Conservation (phyloP, 2,329 filamentous ascomycete species). For the Furcasterigmium sp. region DNA sequence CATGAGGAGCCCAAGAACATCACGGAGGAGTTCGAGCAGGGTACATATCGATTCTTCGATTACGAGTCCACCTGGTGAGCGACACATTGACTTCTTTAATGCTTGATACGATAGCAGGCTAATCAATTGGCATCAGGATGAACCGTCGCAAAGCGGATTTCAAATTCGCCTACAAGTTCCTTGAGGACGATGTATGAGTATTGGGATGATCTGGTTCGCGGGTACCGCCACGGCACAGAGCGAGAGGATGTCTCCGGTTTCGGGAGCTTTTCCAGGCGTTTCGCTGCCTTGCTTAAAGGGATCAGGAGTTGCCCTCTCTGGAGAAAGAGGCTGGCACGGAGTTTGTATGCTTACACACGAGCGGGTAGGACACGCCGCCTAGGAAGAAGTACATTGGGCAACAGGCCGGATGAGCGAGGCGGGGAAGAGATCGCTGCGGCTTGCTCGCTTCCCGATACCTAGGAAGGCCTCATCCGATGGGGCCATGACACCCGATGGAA, state of each 20-base stretch:
- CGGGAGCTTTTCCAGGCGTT: background rate
- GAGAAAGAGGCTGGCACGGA: background rate
- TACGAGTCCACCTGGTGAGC: constrained; percentile 94
- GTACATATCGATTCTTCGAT: constrained; percentile 98
- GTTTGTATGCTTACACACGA: background rate
- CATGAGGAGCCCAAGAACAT: constrained; percentile 98
- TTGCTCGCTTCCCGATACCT: no score
- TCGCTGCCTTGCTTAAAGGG: background rate
- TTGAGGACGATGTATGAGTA: constrained; percentile 79
- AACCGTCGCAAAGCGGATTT: constrained; percentile 96
- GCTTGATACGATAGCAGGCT: constrained; percentile 4
- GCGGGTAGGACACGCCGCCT: no score
- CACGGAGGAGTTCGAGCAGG: constrained; percentile 97
- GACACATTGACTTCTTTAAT: no score
- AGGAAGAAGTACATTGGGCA: no score
- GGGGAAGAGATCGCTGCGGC: no score
- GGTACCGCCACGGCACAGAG: background rate
- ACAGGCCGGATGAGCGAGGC: no score
- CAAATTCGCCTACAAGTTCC: constrained; percentile 96
- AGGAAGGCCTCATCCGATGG: no score
- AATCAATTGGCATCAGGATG: constrained; percentile 62
- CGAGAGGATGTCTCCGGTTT: background rate
- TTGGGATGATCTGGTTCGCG: background rate
- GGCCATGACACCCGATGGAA: no score
- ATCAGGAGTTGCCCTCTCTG: background rate